phyloP scores from a whole-genome alignment of 805 yeast species.

The Ogataea nitratoaversa region DNA sequence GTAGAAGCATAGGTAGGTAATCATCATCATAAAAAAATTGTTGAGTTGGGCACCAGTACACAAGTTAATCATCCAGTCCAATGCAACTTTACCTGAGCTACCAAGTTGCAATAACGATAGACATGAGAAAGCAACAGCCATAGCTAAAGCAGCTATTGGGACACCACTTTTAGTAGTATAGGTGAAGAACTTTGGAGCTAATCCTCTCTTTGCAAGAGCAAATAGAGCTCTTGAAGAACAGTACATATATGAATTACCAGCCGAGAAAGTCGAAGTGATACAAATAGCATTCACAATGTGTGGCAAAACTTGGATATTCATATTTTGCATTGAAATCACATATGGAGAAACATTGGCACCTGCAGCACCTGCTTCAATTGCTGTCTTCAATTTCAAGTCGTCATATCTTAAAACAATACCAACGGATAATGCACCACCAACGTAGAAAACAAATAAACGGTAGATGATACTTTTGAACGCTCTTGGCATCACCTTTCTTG shows the following conservation, averaged over 20 bases:
- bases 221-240: conserved; percentile 56
- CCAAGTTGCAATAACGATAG: conserved; percentile 56
- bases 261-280: conserved; percentile 67
- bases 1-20: conserved; percentile 39
- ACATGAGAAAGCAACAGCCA: conserved; percentile 51
- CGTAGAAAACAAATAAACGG: conserved; percentile 37
- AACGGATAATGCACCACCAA: conserved; percentile 39
- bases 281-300: conserved; percentile 70
- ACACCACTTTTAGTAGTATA: conserved; percentile 61
- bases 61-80: conserved; percentile 40
- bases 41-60: conserved; percentile 43
- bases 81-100: conserved; percentile 25
- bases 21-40: conserved; percentile 40
- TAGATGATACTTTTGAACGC: conserved; percentile 37
- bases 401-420: conserved; percentile 33
- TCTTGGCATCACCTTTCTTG: conserved; percentile 34
- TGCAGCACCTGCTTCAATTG: conserved; percentile 52
- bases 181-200: conserved; percentile 62
- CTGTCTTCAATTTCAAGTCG: conserved; percentile 32
- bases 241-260: conserved; percentile 73
- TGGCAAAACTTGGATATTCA: conserved; percentile 61
- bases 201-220: conserved; percentile 61
- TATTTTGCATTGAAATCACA: conserved; percentile 66
- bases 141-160: conserved; percentile 53
- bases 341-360: conserved; percentile 76